phyloP scores from a whole-genome alignment of 176 grass and related monocot species.

The Carex cristatella region DNA sequence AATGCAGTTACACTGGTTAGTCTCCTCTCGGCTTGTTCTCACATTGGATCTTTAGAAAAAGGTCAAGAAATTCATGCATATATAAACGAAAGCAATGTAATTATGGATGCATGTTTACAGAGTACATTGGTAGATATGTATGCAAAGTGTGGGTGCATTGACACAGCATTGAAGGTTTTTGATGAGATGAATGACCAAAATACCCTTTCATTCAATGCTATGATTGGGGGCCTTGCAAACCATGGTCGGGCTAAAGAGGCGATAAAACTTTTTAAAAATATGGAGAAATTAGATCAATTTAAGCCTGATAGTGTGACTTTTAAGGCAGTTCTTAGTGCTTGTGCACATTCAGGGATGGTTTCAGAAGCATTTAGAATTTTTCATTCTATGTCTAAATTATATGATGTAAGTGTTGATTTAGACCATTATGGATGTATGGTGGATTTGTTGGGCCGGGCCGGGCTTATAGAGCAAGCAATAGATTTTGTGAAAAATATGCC shows the following conservation, averaged over 20 bases:
- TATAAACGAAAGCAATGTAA: slow-evolving; percentile 58
- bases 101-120: slow-evolving; percentile 43
- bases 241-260: slow-evolving; percentile 59
- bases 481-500: slow-evolving; percentile 66
- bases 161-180: slow-evolving; percentile 53
- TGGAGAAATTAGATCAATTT: slow-evolving; percentile 35
- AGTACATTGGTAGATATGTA: slow-evolving; percentile 86
- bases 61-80: slow-evolving; percentile 61
- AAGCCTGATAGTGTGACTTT: slow-evolving; percentile 73
- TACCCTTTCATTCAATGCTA: slow-evolving; percentile 66
- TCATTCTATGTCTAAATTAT: slow-evolving; percentile 34
- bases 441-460: slow-evolving; percentile 74
- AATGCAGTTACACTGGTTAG: slow-evolving; percentile 75
- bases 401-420: slow-evolving; percentile 39
- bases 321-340: slow-evolving; percentile 58
- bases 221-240: slow-evolving; percentile 72
- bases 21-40: slow-evolving; percentile 67
- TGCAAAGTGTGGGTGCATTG: slow-evolving; percentile 68
- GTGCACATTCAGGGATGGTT: slow-evolving; percentile 67
- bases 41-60: slow-evolving; percentile 64
- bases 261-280: slow-evolving; percentile 46
- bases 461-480: slow-evolving; percentile 57
- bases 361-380: slow-evolving; percentile 53
- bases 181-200: slow-evolving; percentile 37
- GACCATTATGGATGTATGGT: slow-evolving; percentile 77